Conservation (phyloP, 441 rosid species). For the Sinapis alba region DNA sequence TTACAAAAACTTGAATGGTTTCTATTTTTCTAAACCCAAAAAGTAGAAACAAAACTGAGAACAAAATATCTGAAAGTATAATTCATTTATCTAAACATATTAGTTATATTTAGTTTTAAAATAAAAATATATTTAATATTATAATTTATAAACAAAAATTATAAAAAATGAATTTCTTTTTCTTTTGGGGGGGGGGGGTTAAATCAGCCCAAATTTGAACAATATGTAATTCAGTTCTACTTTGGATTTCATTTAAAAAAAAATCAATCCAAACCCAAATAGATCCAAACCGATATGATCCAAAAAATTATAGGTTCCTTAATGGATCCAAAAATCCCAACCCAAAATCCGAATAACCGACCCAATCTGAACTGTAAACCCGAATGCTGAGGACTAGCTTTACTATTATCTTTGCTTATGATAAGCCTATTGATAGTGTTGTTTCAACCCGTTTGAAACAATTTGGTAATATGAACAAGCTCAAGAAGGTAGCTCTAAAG, state of each 20-base stretch:
- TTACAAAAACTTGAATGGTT: neutral
- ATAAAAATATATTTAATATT: too few relatives aligned
- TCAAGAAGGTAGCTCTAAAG: constrained; percentile 85
- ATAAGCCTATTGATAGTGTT: constrained; percentile 78
- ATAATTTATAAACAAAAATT: too few relatives aligned
- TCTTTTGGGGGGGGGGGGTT: neutral
- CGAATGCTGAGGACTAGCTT: neutral
- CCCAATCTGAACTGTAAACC: neutral
- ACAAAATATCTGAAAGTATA: neutral
- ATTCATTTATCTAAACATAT: too few relatives aligned
- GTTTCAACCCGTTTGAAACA: constrained; percentile 95
- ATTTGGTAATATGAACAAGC: constrained; percentile 84
- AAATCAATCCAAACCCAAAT: neutral
- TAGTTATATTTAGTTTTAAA: too few relatives aligned
- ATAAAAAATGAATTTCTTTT: too few relatives aligned
- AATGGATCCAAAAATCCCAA: neutral
- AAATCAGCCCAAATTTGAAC: neutral
- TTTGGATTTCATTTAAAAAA: neutral
- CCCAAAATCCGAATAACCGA: neutral
- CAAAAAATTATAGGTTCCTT: neutral
- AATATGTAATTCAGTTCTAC: neutral
- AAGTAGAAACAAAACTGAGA: neutral
- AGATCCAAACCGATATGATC: neutral
- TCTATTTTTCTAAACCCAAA: neutral
- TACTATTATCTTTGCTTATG: constrained; percentile 39